Evolutionary conservation across 176 grass and related monocot species (phyloP).

Genomic region (Olyra latifolia): DNA sequence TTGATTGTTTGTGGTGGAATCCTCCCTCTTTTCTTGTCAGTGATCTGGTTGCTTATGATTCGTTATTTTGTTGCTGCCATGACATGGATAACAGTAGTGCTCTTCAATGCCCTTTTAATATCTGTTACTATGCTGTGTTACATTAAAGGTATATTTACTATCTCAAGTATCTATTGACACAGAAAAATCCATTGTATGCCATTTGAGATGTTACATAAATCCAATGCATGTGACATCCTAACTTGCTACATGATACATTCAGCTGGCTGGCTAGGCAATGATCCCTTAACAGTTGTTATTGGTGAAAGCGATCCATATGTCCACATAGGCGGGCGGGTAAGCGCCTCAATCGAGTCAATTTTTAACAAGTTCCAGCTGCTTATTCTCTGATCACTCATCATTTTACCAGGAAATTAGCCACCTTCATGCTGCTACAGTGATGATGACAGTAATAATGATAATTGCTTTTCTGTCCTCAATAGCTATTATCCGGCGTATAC

Average conservation of each 20-base stretch:
- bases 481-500: constrained; percentile 83
- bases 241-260: constrained; percentile 36
- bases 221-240: neutral
- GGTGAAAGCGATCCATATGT: constrained; percentile 91
- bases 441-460: constrained; percentile 94
- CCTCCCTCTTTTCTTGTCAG: constrained; percentile 85
- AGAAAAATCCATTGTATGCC: neutral
- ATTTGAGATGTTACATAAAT: constrained; percentile 5
- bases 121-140: constrained; percentile 98
- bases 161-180: constrained; percentile 7
- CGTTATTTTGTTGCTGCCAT: constrained; percentile 92
- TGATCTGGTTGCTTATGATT: constrained; percentile 93
- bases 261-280: constrained; percentile 96
- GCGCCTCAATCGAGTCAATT: neutral
- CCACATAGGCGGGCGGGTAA: constrained; percentile 76
- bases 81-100: constrained; percentile 94
- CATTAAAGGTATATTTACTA: constrained; percentile 68
- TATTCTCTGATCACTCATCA: constrained; percentile 29
- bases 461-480: constrained; percentile 85
- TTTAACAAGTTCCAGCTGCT: constrained; percentile 21
- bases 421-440: constrained; percentile 63
- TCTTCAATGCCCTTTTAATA: constrained; percentile 91
- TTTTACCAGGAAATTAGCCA: constrained; percentile 83
- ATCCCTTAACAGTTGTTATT: constrained; percentile 93
- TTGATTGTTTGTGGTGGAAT: constrained; percentile 97